Evolutionary conservation across 1,284 basidiomycete genomes (phyloP).

Genomic region (Pseudozyma flocculosa): DNA sequence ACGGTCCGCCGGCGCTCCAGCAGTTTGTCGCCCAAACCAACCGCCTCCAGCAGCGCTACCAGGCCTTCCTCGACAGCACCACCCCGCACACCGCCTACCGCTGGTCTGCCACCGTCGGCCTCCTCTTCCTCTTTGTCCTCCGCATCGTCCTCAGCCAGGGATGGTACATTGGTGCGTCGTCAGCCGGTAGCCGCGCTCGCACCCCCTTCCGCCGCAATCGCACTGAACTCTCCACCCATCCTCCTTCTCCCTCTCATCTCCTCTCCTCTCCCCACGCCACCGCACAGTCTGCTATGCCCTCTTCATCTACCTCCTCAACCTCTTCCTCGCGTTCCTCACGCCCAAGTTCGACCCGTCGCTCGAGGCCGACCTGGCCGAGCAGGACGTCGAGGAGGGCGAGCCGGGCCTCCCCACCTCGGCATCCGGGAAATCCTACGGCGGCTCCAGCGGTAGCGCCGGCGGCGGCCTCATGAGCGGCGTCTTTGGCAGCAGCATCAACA

Average conservation of each 20-base stretch:
- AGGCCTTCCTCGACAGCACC: constrained; percentile 81
- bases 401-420: constrained; percentile 58
- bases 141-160: constrained; percentile 84
- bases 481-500: constrained; percentile 61
- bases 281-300: constrained; percentile 53
- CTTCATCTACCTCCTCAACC: constrained; percentile 59
- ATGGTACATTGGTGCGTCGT: constrained; percentile 74
- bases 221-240: too few relatives aligned
- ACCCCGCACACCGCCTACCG: constrained; percentile 85
- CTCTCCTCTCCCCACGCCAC: neutral
- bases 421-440: constrained; percentile 9
- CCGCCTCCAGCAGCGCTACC: constrained; percentile 58
- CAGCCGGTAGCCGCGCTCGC: neutral
- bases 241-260: too few relatives aligned
- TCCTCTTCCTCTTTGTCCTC: constrained; percentile 78
- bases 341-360: constrained; percentile 95
- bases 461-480: constrained; percentile 54
- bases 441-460: constrained; percentile 5
- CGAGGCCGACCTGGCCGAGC: constrained; percentile 85
- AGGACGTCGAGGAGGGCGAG: constrained; percentile 94
- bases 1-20: constrained; percentile 35
- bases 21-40: constrained; percentile 43
- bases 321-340: constrained; percentile 82
- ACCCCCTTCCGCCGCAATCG: neutral
- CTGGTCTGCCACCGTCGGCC: constrained; percentile 77